Evolutionary conservation across 768 basidiomycete species (phyloP), one percentile per base, ranked within the genome.

Genomic region (Boletus rubescentipes): DNA sequence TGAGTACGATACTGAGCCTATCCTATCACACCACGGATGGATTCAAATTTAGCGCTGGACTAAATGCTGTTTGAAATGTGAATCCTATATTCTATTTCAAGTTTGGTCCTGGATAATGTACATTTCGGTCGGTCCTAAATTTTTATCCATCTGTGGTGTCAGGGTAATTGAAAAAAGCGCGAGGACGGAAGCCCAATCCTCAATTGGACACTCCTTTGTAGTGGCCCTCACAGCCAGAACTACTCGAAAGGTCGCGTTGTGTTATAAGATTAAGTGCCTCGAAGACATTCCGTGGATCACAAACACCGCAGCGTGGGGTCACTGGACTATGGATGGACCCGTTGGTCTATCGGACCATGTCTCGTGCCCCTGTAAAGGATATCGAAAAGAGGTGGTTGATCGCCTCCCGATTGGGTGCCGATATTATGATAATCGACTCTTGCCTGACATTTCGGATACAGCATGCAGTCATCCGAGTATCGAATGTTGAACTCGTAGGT

Each of bases 1-100:
- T 32, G 86, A 87, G 64, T 81, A 76, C 53, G 52, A 69, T 35
- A 58, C 40, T 32, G 43, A 43, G 36, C 38, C 50, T 21, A 35
- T 50, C 30, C 23, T 23, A 18, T 23, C n/a, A n/a, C n/a, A n/a
- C n/a, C n/a, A n/a, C n/a, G n/a, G n/a, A n/a, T n/a, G n/a, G n/a
- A n/a, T n/a, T n/a, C n/a, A n/a, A n/a, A n/a, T n/a, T n/a, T n/a
- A n/a, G n/a, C n/a, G n/a, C n/a, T n/a, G n/a, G n/a, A n/a, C n/a
- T n/a, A n/a, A n/a, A n/a, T n/a, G n/a, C n/a, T n/a, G n/a, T n/a
- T n/a, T n/a, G n/a, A n/a, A n/a, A n/a, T n/a, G n/a, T n/a, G n/a
- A n/a, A n/a, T n/a, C n/a, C n/a, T n/a, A n/a, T n/a, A n/a, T n/a
- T n/a, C n/a, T n/a, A n/a, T n/a, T n/a, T n/a, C n/a, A n/a, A n/a